Evolutionary conservation across 2,329 filamentous ascomycete genomes (phyloP).

Genomic region (Colletotrichum navitas): DNA sequence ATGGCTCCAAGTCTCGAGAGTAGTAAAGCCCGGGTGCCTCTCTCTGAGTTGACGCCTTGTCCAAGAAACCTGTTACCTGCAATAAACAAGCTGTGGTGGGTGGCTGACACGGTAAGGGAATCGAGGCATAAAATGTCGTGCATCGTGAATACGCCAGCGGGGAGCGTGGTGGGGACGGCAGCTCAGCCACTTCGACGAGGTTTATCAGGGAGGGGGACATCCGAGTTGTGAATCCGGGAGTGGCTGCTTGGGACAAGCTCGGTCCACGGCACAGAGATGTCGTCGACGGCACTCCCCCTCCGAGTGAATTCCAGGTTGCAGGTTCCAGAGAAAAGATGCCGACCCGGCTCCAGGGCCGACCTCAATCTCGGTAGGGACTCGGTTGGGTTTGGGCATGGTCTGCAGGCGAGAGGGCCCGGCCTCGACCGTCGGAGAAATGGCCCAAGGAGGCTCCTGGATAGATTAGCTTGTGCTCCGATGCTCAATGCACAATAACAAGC

Average conservation of each 20-base stretch:
- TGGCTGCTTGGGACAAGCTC: conserved; percentile 14
- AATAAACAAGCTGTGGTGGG: conserved; percentile 21
- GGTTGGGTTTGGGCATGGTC: conserved; percentile 17
- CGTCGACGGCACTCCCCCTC: conserved; percentile 22
- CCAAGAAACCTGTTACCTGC: background rate
- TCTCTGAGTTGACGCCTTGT: background rate
- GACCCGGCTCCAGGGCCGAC: conserved; percentile 20
- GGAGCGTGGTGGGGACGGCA: conserved; percentile 22
- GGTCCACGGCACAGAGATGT: conserved; percentile 8
- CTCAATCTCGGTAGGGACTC: conserved; percentile 30
- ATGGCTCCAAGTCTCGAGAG: background rate
- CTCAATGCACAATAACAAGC: conserved; percentile 15
- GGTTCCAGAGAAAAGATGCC: conserved; percentile 23
- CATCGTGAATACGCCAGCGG: conserved; percentile 21
- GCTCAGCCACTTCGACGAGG: conserved; percentile 28
- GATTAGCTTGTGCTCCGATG: conserved; percentile 14
- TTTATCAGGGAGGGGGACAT: conserved; percentile 27
- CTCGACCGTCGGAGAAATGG: conserved; percentile 1
- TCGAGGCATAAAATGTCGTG: conserved; percentile 29
- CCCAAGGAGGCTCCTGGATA: conserved; percentile 8
- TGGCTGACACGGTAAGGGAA: conserved; percentile 18
- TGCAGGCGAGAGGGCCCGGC: conserved; percentile 16
- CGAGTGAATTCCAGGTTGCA: background rate
- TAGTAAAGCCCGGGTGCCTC: conserved; percentile 6
- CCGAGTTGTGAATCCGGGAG: conserved; percentile 7